Conservation (phyloP, 2,329 filamentous ascomycete genomes). For the Metarhizium humberi region DNA sequence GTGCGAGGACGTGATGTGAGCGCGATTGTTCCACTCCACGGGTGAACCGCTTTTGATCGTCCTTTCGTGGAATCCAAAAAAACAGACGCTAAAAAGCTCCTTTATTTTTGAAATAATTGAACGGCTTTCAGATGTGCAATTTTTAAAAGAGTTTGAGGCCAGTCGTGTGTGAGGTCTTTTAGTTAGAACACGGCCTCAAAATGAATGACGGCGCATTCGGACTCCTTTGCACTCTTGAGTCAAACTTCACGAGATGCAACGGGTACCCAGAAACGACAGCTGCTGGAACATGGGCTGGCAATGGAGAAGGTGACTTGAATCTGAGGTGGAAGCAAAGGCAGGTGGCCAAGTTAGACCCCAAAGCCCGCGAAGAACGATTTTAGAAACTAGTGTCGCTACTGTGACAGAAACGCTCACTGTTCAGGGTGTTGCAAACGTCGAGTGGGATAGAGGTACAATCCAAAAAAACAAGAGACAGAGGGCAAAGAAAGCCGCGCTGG, state of each 20-base stretch:
- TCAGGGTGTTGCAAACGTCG: neutral
- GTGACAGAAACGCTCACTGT: neutral
- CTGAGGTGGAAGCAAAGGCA: slow-evolving; percentile 1
- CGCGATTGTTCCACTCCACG: neutral
- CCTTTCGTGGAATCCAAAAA: neutral
- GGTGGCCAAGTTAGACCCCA: neutral
- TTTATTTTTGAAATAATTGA: neutral
- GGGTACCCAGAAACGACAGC: neutral
- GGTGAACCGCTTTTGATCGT: neutral
- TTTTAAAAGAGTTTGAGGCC: neutral
- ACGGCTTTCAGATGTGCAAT: neutral
- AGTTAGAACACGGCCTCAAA: neutral
- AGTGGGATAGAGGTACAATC: slow-evolving; percentile 1
- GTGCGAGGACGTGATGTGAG: neutral
- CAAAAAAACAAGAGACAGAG: slow-evolving; percentile 2
- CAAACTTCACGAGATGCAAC: neutral
- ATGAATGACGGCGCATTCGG: neutral
- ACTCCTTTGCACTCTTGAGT: neutral
- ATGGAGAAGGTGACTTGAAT: neutral
- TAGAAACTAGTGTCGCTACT: slow-evolving; percentile 1
- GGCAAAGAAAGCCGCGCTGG: neutral
- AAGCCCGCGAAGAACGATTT: neutral
- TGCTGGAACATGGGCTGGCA: neutral
- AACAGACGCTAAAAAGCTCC: neutral
- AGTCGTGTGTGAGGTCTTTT: neutral